Evolutionary conservation across 2,329 filamentous ascomycete species (phyloP).

Genomic region (Alternaria alternata): DNA sequence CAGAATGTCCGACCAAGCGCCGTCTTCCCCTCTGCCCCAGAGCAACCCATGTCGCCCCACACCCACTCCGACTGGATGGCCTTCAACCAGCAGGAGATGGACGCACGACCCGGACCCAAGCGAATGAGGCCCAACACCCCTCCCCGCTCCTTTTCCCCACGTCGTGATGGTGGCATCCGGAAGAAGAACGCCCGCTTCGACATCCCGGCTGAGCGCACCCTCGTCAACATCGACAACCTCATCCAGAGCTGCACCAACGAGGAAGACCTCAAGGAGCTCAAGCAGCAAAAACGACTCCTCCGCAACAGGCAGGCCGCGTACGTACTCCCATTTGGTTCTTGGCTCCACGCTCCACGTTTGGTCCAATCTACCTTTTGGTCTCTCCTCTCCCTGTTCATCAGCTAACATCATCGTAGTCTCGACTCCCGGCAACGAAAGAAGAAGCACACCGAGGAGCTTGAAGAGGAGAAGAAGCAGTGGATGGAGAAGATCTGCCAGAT

Average conservation of each 20-base stretch:
- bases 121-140: conserved; percentile 72
- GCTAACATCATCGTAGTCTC: conserved; percentile 67
- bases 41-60: conserved; percentile 67
- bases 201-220: conserved; percentile 90
- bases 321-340: conserved; percentile 58
- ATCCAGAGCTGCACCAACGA: conserved; percentile 90
- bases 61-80: conserved; percentile 67
- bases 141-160: conserved; percentile 77
- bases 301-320: conserved; percentile 97
- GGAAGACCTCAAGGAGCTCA: conserved; percentile 95
- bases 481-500: conserved; percentile 77
- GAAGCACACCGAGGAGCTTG: conserved; percentile 94
- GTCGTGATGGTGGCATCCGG: conserved; percentile 85
- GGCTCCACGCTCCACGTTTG: conserved; percentile 41
- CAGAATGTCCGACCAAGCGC: conserved; percentile 58
- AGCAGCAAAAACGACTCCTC: conserved; percentile 95
- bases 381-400: conserved; percentile 34
- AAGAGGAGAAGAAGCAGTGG: conserved; percentile 95
- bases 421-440: conserved; percentile 98
- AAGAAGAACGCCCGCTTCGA: conserved; percentile 99
- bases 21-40: conserved; percentile 56
- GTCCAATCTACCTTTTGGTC: conserved; percentile 44
- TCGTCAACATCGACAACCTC: conserved; percentile 92
- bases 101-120: conserved; percentile 58
- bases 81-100: conserved; percentile 60